phyloP scores from a whole-genome alignment of 371 early-diverging fungal genomes.

The Apophysomyces elegans region DNA sequence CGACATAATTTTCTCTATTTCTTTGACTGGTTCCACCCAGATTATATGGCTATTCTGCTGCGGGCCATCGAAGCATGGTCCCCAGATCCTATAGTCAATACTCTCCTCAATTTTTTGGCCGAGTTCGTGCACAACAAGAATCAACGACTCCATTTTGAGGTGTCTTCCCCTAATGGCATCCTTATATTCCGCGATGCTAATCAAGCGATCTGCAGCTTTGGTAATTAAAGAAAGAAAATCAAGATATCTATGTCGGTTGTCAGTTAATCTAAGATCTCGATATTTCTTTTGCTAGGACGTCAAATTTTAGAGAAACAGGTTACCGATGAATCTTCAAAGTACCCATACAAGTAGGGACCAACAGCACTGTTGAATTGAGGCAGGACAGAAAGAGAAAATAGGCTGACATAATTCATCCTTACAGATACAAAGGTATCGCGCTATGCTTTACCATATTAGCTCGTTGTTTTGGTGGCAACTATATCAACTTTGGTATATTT shows the following conservation, averaged over 20 bases:
- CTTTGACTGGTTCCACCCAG: conserved; percentile 82
- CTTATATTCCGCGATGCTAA: conserved; percentile 84
- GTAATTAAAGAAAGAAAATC: conserved; percentile 18
- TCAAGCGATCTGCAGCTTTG: conserved; percentile 51
- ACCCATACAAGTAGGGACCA: conserved; percentile 28
- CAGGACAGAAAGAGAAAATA: neutral
- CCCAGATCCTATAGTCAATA: conserved; percentile 57
- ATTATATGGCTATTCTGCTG: conserved; percentile 62
- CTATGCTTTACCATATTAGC: conserved; percentile 74
- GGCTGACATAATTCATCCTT: neutral
- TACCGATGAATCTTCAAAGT: conserved; percentile 27
- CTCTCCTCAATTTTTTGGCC: conserved; percentile 72
- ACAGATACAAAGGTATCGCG: conserved; percentile 76
- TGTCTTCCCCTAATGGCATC: conserved; percentile 82
- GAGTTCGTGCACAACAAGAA: conserved; percentile 81
- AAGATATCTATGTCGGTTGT: too few species aligned
- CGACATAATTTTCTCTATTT: conserved; percentile 66
- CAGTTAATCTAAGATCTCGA: neutral
- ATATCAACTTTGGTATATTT: conserved; percentile 89
- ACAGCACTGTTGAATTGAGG: too few species aligned
- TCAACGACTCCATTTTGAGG: conserved; percentile 79
- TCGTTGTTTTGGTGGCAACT: conserved; percentile 76
- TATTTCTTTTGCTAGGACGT: conserved; percentile 16
- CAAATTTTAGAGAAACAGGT: conserved; percentile 18
- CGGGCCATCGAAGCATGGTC: conserved; percentile 68